Percentiles rank a stretch among this genome's conserved stretches.
Evolutionary conservation across 306 rosid genomes (phyloP).

Genomic region (Spatholobus suberectus): DNA sequence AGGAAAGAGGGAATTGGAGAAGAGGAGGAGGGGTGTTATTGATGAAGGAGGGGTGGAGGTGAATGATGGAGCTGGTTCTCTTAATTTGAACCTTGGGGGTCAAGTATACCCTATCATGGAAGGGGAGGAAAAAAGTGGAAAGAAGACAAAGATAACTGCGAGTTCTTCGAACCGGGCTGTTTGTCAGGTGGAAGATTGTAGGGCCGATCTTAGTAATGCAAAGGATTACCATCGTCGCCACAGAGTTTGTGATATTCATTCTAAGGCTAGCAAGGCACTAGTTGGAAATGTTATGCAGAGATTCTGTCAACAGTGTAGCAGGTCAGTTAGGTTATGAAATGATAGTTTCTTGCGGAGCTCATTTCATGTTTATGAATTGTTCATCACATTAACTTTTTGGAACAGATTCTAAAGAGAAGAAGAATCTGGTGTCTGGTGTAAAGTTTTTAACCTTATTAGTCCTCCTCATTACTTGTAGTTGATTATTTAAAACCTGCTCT

Average conservation of each 20-base stretch:
- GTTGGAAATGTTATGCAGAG: constrained; percentile 90
- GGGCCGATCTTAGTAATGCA: constrained; percentile 82
- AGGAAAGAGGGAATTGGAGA: constrained; percentile 72
- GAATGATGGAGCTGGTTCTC: constrained; percentile 63
- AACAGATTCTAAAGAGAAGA: not conserved
- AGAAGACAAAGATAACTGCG: constrained; percentile 75
- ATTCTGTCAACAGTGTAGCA: constrained; percentile 98
- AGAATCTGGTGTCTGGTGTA: not conserved
- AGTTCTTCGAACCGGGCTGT: constrained; percentile 64
- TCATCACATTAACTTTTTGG: not conserved
- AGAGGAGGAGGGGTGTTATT: constrained; percentile 61
- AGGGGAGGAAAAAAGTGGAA: constrained; percentile 70
- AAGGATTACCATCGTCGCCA: constrained; percentile 90
- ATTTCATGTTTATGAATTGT: constrained; percentile 10
- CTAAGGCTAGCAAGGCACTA: constrained; percentile 78
- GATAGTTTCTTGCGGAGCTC: constrained; percentile 7
- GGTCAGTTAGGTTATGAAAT: constrained; percentile 63
- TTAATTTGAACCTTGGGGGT: constrained; percentile 75
- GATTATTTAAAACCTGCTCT: constrained; percentile 6
- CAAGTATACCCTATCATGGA: constrained; percentile 69
- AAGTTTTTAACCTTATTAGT: not conserved
- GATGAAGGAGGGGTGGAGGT: constrained; percentile 60
- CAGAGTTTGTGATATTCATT: constrained; percentile 89
- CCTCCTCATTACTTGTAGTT: constrained; percentile 1
- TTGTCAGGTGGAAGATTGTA: constrained; percentile 96